Evolutionary conservation across 768 basidiomycete species (phyloP).

Genomic region (Bullera alba): DNA sequence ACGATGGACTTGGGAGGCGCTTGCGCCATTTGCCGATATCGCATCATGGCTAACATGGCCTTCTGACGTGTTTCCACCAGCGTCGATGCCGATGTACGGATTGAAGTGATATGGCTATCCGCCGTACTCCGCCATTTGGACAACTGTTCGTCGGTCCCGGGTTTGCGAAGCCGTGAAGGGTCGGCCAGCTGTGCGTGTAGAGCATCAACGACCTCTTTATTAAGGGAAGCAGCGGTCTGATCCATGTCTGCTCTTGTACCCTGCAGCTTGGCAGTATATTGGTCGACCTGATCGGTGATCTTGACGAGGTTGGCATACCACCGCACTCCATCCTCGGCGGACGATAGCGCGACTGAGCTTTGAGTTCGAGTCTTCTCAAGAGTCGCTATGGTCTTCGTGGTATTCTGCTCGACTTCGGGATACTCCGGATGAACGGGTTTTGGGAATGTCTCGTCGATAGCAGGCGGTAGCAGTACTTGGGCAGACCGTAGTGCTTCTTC

Average conservation of each 20-base stretch:
- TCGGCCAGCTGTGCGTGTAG: background rate
- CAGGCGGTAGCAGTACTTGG: background rate
- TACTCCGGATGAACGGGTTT: conserved; percentile 14
- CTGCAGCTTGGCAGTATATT: background rate
- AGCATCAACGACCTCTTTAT: background rate
- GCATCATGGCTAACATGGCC: background rate
- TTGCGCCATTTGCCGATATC: background rate
- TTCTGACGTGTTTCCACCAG: background rate
- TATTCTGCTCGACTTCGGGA: conserved; percentile 11
- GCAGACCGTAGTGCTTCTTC: background rate
- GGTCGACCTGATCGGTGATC: background rate
- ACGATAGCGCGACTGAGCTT: background rate
- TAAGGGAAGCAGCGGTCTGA: background rate
- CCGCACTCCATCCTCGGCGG: background rate
- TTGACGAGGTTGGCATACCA: conserved; percentile 11
- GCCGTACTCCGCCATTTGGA: background rate
- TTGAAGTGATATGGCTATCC: no score
- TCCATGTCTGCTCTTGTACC: background rate
- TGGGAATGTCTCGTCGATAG: conserved; percentile 7
- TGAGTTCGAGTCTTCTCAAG: background rate
- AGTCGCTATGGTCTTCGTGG: background rate
- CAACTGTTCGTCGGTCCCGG: background rate
- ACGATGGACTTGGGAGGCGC: no score
- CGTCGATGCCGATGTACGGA: no score
- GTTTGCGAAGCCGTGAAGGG: no score